Conservation (phyloP, 73 alveolate genomes). For the Blepharisma stoltei region DNA sequence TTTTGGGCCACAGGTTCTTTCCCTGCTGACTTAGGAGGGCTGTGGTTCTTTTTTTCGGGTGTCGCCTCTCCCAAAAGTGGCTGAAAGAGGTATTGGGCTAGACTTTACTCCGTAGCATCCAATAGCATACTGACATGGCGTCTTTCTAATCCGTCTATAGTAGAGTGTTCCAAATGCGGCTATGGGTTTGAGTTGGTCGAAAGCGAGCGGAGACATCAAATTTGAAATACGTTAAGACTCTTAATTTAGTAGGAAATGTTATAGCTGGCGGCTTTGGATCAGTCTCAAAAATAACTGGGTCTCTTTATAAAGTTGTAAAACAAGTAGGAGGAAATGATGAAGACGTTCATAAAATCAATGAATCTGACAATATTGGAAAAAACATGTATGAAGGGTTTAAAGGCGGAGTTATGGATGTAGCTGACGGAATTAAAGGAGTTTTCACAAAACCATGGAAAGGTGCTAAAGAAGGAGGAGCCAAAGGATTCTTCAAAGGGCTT, state of each 20-base stretch:
- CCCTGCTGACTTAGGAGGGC: too few species aligned
- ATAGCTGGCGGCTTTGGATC: conserved; percentile 82
- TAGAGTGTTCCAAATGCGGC: too few species aligned
- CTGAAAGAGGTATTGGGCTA: too few species aligned
- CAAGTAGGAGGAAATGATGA: conserved; percentile 70
- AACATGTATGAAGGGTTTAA: conserved; percentile 77
- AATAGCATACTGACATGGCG: too few species aligned
- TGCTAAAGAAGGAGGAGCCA: conserved; percentile 69
- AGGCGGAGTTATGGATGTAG: conserved; percentile 49
- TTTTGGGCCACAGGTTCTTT: too few species aligned
- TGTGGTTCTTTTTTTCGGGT: too few species aligned
- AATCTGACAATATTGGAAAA: conserved; percentile 72
- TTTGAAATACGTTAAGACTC: too few species aligned
- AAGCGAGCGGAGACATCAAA: too few species aligned
- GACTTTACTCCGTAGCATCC: too few species aligned
- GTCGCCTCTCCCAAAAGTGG: too few species aligned
- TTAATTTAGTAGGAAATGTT: conserved; percentile 64
- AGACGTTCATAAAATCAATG: conserved; percentile 48
- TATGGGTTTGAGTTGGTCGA: too few species aligned
- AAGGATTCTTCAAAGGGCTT: conserved; percentile 80
- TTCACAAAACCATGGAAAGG: conserved; percentile 77
- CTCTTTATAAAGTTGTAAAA: conserved; percentile 83
- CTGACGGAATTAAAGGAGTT: conserved; percentile 80
- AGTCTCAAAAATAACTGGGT: conserved; percentile 85
- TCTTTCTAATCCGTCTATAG: too few species aligned